Evolutionary conservation across 495 filamentous ascomycete species (phyloP).

Genomic region (Bombardia bombarda): DNA sequence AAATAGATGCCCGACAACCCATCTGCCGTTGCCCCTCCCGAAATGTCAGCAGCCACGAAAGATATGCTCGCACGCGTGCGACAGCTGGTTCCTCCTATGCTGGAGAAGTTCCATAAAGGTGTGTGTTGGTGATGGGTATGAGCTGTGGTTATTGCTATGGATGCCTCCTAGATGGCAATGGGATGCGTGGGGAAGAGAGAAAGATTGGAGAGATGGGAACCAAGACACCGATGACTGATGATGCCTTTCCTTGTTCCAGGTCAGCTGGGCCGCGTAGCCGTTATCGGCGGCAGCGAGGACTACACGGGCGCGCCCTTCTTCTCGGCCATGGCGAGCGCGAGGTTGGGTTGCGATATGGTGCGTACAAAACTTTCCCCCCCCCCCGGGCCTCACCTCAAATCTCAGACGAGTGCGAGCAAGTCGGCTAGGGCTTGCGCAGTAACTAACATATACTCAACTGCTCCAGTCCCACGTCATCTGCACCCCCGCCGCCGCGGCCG

Average conservation of each 20-base stretch:
- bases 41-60: slow-evolving; percentile 42
- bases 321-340: slow-evolving; percentile 90
- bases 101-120: slow-evolving; percentile 98
- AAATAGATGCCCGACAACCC: not conserved
- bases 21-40: slow-evolving; percentile 8
- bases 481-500: slow-evolving; percentile 75
- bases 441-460: not conserved
- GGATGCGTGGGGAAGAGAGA: too few species aligned
- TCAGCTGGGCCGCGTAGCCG: slow-evolving; percentile 84
- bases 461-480: slow-evolving; percentile 90
- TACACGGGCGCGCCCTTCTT: slow-evolving; percentile 98
- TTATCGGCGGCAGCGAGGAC: slow-evolving; percentile 91
- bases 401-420: too few species aligned
- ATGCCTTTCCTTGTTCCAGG: too few species aligned
- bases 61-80: slow-evolving; percentile 73
- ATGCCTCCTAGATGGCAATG: too few species aligned
- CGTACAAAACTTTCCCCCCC: too few species aligned
- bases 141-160: too few species aligned
- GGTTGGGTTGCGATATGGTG: slow-evolving; percentile 81
- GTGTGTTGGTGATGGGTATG: too few species aligned
- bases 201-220: too few species aligned
- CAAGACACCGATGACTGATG: too few species aligned
- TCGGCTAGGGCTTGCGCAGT: too few species aligned
- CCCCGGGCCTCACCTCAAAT: too few species aligned
- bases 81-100: slow-evolving; percentile 89